These are phyloP conservation scores for Fusarium circinatum DNA, from an alignment of 2,329 filamentous ascomycete species.

Conservation along the genomic window DNA sequence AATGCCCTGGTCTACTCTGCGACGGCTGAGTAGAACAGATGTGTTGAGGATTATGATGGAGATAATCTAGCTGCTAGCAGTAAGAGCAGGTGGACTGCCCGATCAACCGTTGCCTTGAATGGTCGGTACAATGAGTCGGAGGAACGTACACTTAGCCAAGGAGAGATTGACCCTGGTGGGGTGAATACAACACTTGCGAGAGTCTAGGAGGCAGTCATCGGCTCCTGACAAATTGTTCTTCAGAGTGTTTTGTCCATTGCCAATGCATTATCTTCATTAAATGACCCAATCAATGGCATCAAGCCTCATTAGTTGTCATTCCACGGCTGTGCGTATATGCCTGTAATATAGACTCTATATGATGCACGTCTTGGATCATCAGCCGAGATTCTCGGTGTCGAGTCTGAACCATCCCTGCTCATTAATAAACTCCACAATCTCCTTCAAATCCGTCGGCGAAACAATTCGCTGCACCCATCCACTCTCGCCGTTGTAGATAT, in stretches of 20 bases:
- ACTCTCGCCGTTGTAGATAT: background rate
- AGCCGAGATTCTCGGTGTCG: background rate
- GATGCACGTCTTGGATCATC: background rate
- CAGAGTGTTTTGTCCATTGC: rapidly evolving
- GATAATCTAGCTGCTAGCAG: background rate
- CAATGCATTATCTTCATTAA: rapidly evolving
- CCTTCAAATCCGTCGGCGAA: background rate
- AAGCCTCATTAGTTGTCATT: rapidly evolving
- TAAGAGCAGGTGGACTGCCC: too few species aligned
- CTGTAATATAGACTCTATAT: background rate
- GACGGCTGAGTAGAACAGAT: background rate
- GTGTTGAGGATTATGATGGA: background rate
- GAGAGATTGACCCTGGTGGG: too few species aligned
- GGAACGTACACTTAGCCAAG: too few species aligned
- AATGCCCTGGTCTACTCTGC: background rate
- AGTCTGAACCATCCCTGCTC: background rate
- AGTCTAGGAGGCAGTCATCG: too few species aligned
- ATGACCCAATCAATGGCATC: rapidly evolving
- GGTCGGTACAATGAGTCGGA: background rate
- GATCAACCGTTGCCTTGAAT: too few species aligned
- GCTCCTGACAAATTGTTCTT: background rate
- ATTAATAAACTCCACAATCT: background rate
- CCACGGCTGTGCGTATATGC: too few species aligned
- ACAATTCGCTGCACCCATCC: background rate
- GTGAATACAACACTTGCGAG: too few species aligned